Evolutionary conservation across 2,329 filamentous ascomycete genomes (phyloP).

Genomic region (Cladobotryum mycophilum): DNA sequence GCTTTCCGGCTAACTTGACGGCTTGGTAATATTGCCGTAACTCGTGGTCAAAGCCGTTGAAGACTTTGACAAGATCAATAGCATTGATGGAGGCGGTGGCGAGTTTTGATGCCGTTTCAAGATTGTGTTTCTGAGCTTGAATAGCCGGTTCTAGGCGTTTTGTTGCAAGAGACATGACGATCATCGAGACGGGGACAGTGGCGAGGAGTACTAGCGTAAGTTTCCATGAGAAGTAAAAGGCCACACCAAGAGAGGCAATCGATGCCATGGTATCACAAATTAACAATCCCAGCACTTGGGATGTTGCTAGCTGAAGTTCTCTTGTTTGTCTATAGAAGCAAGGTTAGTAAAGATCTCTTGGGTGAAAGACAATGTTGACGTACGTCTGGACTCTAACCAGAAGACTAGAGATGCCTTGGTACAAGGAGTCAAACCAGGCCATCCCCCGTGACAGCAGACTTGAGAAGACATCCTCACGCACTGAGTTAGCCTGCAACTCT

Average conservation of each 20-base stretch:
- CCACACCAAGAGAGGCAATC: slow-evolving; percentile 60
- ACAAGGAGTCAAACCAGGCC: slow-evolving; percentile 72
- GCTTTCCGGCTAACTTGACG: slow-evolving; percentile 51
- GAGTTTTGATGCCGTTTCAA: slow-evolving; percentile 66
- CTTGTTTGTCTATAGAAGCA: slow-evolving; percentile 58
- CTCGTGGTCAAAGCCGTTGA: slow-evolving; percentile 69
- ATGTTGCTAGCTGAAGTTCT: slow-evolving; percentile 74
- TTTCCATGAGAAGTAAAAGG: slow-evolving; percentile 76
- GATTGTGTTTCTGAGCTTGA: slow-evolving; percentile 59
- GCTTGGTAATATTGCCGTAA: slow-evolving; percentile 55
- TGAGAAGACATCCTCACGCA: slow-evolving; percentile 59
- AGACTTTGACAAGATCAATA: slow-evolving; percentile 83
- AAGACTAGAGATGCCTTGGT: slow-evolving; percentile 65
- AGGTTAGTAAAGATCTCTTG: neutral
- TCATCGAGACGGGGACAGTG: slow-evolving; percentile 61
- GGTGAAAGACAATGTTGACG: slow-evolving; percentile 21
- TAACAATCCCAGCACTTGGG: slow-evolving; percentile 69
- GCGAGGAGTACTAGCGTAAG: slow-evolving; percentile 74
- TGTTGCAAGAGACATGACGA: slow-evolving; percentile 55
- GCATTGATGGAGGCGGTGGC: slow-evolving; percentile 62
- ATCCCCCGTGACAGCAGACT: slow-evolving; percentile 67
- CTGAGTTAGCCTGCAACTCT: slow-evolving; percentile 67
- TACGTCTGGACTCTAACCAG: slow-evolving; percentile 69
- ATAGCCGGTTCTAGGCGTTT: slow-evolving; percentile 58
- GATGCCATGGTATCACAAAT: slow-evolving; percentile 59